Evolutionary conservation across 1,284 basidiomycete genomes (phyloP).

Genomic region (Laetiporus sulphureus): DNA sequence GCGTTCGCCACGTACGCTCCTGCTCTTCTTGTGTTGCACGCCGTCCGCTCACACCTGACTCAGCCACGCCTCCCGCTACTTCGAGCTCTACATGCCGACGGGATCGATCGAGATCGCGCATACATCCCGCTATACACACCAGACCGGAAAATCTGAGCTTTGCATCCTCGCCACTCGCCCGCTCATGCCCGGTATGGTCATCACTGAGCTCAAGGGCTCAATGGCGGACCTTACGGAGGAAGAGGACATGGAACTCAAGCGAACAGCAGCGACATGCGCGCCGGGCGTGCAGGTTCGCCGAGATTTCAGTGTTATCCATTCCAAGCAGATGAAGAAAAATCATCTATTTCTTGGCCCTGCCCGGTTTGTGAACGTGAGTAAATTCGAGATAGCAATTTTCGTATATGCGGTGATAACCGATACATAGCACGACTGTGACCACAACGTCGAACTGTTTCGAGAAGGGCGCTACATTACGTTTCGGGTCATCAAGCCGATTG

Average conservation of each 20-base stretch:
- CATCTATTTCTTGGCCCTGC: constrained; percentile 90
- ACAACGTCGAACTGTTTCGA: constrained; percentile 84
- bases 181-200: constrained; percentile 64
- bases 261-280: constrained; percentile 51
- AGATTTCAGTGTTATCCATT: constrained; percentile 91
- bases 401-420: not conserved
- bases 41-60: constrained; percentile 13
- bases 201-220: constrained; percentile 80
- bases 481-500: constrained; percentile 75
- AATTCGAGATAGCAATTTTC: not conserved
- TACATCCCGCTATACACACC: constrained; percentile 77
- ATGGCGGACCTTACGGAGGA: constrained; percentile 81
- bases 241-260: constrained; percentile 76
- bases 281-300: constrained; percentile 65
- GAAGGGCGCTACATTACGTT: constrained; percentile 87
- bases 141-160: constrained; percentile 85
- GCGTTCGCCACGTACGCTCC: constrained; percentile 76
- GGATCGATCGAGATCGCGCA: constrained; percentile 83
- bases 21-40: constrained; percentile 21
- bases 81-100: constrained; percentile 76
- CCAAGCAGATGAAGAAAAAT: constrained; percentile 85
- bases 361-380: constrained; percentile 86
- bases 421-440: constrained; percentile 81
- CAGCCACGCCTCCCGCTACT: constrained; percentile 81
- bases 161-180: constrained; percentile 82